Conservation (phyloP, 768 basidiomycete genomes). For the Hirschioporus abietinus region DNA sequence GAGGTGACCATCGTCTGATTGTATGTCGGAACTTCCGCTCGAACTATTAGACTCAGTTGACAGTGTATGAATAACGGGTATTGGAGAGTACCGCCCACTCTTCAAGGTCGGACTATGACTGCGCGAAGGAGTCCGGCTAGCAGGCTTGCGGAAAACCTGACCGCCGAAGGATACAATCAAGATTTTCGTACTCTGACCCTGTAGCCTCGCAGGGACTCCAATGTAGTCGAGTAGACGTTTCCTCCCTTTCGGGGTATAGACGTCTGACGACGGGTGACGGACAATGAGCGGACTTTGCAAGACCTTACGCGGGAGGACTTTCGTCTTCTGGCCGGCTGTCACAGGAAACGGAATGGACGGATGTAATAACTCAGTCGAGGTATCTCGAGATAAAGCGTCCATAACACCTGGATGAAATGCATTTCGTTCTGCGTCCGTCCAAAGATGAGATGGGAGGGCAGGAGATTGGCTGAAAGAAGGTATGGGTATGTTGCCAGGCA, state of each 20-base stretch:
- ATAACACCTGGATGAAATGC: conserved; percentile 43
- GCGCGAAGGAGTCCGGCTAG: conserved; percentile 31
- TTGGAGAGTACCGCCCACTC: conserved; percentile 15
- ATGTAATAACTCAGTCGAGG: conserved; percentile 29
- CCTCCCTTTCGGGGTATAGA: conserved; percentile 54
- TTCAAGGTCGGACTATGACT: conserved; percentile 13
- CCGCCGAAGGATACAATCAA: conserved; percentile 80
- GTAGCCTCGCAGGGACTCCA: conserved; percentile 49
- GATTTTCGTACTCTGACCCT: conserved; percentile 50
- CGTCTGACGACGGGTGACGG: conserved; percentile 43
- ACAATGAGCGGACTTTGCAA: conserved; percentile 65
- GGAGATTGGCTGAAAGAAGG: conserved; percentile 58
- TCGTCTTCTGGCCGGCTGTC: conserved; percentile 12
- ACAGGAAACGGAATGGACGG: conserved; percentile 37
- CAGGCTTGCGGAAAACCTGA: conserved; percentile 59
- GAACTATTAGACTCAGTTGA: not conserved
- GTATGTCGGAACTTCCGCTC: not conserved
- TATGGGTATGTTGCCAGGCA: conserved; percentile 73
- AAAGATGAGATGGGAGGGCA: conserved; percentile 52
- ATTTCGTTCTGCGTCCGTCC: conserved; percentile 50
- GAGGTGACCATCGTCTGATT: conserved; percentile 5
- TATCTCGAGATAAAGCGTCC: conserved; percentile 31
- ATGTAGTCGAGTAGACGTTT: conserved; percentile 46
- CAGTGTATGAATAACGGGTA: not conserved
- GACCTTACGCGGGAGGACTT: conserved; percentile 32